A percentile compares a stretch with the other conserved stretches of the same genome.
phyloP scores from a whole-genome alignment of 2,329 filamentous ascomycete genomes.

The Canariomyces notabilis region DNA sequence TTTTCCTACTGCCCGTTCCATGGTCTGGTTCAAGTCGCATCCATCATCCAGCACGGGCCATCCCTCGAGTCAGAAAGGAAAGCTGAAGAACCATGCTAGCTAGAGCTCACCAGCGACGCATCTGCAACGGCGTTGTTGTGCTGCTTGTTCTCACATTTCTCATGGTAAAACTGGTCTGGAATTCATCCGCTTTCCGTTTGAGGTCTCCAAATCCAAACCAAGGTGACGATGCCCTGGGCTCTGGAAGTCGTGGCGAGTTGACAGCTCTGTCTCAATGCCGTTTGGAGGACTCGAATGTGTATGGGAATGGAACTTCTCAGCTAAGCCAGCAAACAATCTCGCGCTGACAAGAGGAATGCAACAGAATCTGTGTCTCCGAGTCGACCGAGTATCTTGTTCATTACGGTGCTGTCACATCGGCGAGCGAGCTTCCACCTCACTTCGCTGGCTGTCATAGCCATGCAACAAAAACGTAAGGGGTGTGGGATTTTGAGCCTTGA shows the following conservation, averaged over 20 bases:
- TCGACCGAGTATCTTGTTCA: conserved; percentile 40
- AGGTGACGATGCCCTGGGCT: background rate
- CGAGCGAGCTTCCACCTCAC: conserved; percentile 51
- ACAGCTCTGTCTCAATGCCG: conserved; percentile 50
- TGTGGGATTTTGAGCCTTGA: conserved; percentile 24
- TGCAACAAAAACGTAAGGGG: conserved; percentile 46
- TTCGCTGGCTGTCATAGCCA: conserved; percentile 64
- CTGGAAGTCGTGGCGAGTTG: too few relatives aligned
- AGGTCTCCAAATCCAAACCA: background rate
- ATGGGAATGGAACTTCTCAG: conserved; percentile 24
- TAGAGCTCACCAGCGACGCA: background rate
- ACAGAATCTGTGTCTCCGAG: conserved; percentile 42
- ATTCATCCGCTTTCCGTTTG: background rate
- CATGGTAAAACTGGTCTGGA: background rate
- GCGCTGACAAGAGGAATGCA: background rate
- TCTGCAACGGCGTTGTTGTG: background rate
- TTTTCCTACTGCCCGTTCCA: background rate
- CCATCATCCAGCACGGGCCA: background rate
- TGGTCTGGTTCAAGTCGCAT: background rate
- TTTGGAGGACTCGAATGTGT: conserved; percentile 38
- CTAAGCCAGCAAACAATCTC: background rate
- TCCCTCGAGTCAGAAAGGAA: too few relatives aligned
- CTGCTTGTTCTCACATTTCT: background rate
- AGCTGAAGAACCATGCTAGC: background rate
- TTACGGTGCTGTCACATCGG: conserved; percentile 48